Evolutionary conservation across 441 rosid species (phyloP).

Genomic region (Kokia cookei): DNA sequence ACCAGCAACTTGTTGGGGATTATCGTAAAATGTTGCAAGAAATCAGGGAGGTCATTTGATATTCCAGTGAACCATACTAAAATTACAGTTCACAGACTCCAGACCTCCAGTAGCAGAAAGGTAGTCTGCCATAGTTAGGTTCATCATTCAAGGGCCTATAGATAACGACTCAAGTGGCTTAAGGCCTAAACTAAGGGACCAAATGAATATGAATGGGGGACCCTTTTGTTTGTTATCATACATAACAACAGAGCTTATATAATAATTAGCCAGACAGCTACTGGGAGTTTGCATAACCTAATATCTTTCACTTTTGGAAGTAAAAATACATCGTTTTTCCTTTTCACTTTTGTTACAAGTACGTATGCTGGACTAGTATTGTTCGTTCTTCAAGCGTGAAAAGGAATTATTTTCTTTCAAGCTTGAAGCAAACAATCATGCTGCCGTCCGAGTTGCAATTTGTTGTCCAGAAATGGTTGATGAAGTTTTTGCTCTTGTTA

Average conservation of each 20-base stretch:
- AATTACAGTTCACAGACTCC: background rate
- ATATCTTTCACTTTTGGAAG: background rate
- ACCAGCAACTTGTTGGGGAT: background rate
- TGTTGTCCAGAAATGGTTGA: conserved; percentile 58
- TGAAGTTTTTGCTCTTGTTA: conserved; percentile 66
- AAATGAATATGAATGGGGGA: background rate
- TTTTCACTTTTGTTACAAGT: background rate
- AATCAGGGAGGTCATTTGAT: background rate
- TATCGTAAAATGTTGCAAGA: background rate
- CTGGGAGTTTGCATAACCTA: no score
- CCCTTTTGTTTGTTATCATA: background rate
- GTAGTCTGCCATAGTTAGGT: background rate
- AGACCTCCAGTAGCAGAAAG: background rate
- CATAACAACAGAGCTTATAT: no score
- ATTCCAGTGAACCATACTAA: background rate
- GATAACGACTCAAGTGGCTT: background rate
- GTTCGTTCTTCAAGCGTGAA: background rate
- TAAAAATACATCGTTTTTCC: background rate
- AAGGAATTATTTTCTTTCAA: background rate
- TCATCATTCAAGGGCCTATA: background rate
- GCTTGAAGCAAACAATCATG: background rate
- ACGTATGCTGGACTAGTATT: background rate
- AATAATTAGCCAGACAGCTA: no score
- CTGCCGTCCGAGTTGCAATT: conserved; percentile 33
- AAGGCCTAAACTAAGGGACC: background rate